phyloP scores from a whole-genome alignment of 208 protist species.

The Leishmania arabica region DNA sequence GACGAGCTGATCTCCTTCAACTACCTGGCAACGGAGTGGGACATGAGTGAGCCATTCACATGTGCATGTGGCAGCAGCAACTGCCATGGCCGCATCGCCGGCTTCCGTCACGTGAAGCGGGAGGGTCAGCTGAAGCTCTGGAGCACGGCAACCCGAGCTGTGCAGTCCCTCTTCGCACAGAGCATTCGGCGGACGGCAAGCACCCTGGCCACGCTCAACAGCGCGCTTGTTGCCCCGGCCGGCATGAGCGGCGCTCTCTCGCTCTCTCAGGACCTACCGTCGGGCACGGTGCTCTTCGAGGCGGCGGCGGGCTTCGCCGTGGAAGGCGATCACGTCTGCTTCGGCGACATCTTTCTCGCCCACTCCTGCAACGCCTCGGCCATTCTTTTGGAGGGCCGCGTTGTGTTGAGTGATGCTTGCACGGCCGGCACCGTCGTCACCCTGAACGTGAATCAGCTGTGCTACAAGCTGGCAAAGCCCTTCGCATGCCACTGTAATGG shows the following conservation, averaged over 20 bases:
- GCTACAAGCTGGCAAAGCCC: constrained; percentile 38
- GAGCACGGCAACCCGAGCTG: constrained; percentile 51
- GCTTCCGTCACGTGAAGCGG: constrained; percentile 63
- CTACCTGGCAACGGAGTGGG: constrained; percentile 90
- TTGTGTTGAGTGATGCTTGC: constrained; percentile 56
- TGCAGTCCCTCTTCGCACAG: constrained; percentile 65
- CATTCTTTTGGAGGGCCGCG: constrained; percentile 51
- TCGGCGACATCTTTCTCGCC: constrained; percentile 62
- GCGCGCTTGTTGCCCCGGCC: constrained; percentile 41
- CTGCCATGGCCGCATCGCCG: constrained; percentile 68
- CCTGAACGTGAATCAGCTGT: constrained; percentile 80
- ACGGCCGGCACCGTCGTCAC: constrained; percentile 50
- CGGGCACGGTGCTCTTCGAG: constrained; percentile 70
- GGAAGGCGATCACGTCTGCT: constrained; percentile 35
- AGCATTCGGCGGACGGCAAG: constrained; percentile 45
- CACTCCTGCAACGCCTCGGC: constrained; percentile 76
- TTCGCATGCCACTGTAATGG: constrained; percentile 64
- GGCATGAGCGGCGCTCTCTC: constrained; percentile 41
- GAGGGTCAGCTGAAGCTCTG: constrained; percentile 64
- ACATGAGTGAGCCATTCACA: constrained; percentile 80
- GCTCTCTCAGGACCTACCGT: constrained; percentile 51
- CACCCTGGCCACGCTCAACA: constrained; percentile 58
- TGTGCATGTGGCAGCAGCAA: constrained; percentile 61
- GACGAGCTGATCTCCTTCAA: constrained; percentile 84
- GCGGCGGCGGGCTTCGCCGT: constrained; percentile 28